These are phyloP conservation scores for Phytophthora foliorum DNA, from an alignment of 352 stramenopile species.

Conservation along the genomic window DNA sequence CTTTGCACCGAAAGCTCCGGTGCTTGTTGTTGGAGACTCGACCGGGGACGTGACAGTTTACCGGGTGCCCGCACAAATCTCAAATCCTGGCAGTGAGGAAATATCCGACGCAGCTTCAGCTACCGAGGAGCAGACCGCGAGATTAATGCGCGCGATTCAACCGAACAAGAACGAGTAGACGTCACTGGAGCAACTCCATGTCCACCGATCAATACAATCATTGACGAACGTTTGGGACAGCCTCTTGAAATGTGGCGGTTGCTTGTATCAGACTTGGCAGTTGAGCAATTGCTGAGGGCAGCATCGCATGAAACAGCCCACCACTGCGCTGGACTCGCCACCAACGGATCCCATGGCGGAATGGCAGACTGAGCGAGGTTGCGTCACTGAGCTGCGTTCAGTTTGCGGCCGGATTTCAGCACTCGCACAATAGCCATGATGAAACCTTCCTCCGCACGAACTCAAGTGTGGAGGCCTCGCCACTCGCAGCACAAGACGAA, in stretches of 20 bases:
- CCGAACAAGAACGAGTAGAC: constrained; percentile 65
- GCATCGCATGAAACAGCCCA: constrained; percentile 9
- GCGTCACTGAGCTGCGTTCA: constrained; percentile 14
- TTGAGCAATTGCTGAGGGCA: background rate
- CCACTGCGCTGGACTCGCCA: background rate
- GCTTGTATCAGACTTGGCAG: constrained; percentile 1
- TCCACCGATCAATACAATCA: background rate
- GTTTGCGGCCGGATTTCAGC: constrained; percentile 23
- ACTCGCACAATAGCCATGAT: background rate
- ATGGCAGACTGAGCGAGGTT: background rate
- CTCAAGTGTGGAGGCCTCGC: background rate
- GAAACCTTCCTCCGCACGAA: constrained; percentile 7
- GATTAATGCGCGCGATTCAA: constrained; percentile 58
- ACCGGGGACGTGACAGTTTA: constrained; percentile 83
- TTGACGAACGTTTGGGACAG: background rate
- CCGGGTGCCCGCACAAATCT: constrained; percentile 56
- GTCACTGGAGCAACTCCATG: background rate
- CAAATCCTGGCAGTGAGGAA: constrained; percentile 22
- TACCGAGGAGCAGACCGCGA: constrained; percentile 64
- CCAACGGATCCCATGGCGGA: background rate
- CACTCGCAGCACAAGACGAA: background rate
- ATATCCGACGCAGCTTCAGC: constrained; percentile 30
- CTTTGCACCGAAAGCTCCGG: constrained; percentile 74
- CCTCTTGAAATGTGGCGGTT: background rate
- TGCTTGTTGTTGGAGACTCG: constrained; percentile 83